Evolutionary conservation across 345 rosid species (phyloP).

Genomic region (Carallia brachiata): DNA sequence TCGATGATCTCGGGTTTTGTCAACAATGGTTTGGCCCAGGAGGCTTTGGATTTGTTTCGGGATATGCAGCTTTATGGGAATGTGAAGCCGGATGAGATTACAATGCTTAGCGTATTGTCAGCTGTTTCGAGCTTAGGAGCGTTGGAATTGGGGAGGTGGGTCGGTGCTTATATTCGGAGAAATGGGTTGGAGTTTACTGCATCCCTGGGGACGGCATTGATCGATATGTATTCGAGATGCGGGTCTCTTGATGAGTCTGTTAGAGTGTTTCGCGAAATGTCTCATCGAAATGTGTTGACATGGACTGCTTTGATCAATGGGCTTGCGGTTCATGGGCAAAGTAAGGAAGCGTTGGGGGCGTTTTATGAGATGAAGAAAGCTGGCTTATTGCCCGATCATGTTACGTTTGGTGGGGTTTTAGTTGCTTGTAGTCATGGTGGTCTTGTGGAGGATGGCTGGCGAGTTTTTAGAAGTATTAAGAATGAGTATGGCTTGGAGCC

Average conservation of each 20-base stretch:
- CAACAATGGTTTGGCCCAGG: conserved; percentile 38
- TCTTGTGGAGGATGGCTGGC: conserved; percentile 44
- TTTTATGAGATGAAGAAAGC: conserved; percentile 36
- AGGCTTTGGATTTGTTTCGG: conserved; percentile 42
- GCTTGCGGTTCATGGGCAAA: conserved; percentile 47
- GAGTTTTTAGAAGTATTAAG: conserved; percentile 41
- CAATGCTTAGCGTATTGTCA: conserved; percentile 42
- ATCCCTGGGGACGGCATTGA: conserved; percentile 42
- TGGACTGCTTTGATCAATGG: conserved; percentile 52
- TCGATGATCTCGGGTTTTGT: conserved; percentile 36
- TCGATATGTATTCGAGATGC: conserved; percentile 58
- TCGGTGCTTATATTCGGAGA: conserved; percentile 30
- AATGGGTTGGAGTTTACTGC: conserved; percentile 27
- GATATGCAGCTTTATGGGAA: conserved; percentile 36
- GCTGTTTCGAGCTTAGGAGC: conserved; percentile 41
- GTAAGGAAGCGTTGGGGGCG: conserved; percentile 31
- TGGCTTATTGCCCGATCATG: conserved; percentile 39
- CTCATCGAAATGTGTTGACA: conserved; percentile 36
- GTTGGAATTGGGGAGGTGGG: conserved; percentile 51
- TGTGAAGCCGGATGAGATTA: conserved; percentile 37
- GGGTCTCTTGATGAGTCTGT: conserved; percentile 43
- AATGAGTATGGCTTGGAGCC: conserved; percentile 35
- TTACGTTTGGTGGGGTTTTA: conserved; percentile 41
- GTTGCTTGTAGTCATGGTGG: conserved; percentile 53
- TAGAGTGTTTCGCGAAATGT: conserved; percentile 41